These are phyloP conservation scores for Mycothermus thermophilus DNA, from an alignment of 495 filamentous ascomycete genomes.

Conservation along the genomic window DNA sequence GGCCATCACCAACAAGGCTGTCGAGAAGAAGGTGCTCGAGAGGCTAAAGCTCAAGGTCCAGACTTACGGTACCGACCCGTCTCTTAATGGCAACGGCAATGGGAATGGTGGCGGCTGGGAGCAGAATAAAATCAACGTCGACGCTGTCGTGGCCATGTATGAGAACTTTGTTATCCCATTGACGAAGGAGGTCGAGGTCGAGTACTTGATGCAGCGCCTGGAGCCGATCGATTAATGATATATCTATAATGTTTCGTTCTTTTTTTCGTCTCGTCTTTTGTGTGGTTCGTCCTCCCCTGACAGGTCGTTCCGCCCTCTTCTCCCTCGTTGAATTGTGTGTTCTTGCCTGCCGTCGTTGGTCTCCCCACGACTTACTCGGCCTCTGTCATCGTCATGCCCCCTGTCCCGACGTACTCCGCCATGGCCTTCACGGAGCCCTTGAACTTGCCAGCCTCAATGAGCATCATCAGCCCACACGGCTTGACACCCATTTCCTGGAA, in stretches of 20 bases:
- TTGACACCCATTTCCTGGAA: slow-evolving; percentile 89
- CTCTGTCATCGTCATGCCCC: too few relatives aligned
- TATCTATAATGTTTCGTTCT: slow-evolving; percentile 6
- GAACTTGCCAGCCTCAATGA: slow-evolving; percentile 59
- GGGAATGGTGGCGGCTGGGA: too few relatives aligned
- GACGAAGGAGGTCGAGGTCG: slow-evolving; percentile 94
- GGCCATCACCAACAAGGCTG: slow-evolving; percentile 78
- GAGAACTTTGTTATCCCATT: slow-evolving; percentile 90
- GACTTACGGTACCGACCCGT: slow-evolving; percentile 88
- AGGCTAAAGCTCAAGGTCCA: slow-evolving; percentile 79
- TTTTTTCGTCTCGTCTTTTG: slow-evolving; percentile 10
- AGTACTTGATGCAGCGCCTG: slow-evolving; percentile 91
- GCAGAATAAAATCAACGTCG: slow-evolving; percentile 68
- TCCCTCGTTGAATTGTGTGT: too few relatives aligned
- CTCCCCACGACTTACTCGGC: too few relatives aligned
- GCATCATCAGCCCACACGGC: slow-evolving; percentile 64
- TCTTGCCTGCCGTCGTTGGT: too few relatives aligned
- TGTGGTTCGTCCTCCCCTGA: too few relatives aligned
- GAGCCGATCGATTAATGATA: slow-evolving; percentile 21
- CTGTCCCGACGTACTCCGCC: slow-evolving; percentile 49
- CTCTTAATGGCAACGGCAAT: slow-evolving; percentile 15
- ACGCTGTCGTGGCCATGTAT: slow-evolving; percentile 91
- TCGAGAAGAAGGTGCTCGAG: slow-evolving; percentile 87
- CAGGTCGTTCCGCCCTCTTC: too few relatives aligned
- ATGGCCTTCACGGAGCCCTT: slow-evolving; percentile 56